phyloP scores from a whole-genome alignment of 2,329 filamentous ascomycete genomes.

The Alternaria gaisen region DNA sequence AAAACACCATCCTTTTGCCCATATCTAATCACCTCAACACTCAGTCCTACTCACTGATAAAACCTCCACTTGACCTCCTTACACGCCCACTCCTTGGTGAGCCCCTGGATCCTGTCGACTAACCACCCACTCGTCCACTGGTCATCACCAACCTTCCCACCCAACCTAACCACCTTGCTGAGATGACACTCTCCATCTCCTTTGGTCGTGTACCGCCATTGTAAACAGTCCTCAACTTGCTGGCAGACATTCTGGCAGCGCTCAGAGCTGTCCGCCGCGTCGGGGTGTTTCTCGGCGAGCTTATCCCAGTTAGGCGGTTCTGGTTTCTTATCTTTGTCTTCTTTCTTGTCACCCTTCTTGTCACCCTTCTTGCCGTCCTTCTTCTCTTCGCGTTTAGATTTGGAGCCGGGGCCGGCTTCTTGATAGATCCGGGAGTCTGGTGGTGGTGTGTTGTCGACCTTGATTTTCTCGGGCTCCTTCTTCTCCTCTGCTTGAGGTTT shows the following conservation, averaged over 20 bases:
- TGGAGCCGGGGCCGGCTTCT: neutral
- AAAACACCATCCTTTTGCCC: neutral
- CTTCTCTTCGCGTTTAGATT: constrained; percentile 4
- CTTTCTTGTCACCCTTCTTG: constrained; percentile 6
- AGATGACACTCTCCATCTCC: constrained; percentile 46
- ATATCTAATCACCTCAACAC: neutral
- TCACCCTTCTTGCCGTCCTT: neutral
- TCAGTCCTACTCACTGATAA: constrained; percentile 22
- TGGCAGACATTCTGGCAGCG: constrained; percentile 43
- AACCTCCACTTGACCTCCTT: constrained; percentile 42
- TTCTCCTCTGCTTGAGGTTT: neutral
- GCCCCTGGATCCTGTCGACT: constrained; percentile 38
- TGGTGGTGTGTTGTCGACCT: neutral
- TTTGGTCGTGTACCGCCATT: constrained; percentile 44
- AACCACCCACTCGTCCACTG: constrained; percentile 51
- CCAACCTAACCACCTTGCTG: constrained; percentile 43
- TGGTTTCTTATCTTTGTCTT: constrained; percentile 17
- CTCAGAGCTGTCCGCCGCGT: constrained; percentile 34
- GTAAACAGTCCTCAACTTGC: constrained; percentile 44
- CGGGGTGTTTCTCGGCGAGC: constrained; percentile 26
- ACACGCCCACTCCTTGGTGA: constrained; percentile 38
- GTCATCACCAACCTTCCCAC: constrained; percentile 28
- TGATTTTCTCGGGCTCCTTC: neutral
- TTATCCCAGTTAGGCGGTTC: constrained; percentile 26
- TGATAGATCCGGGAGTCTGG: constrained; percentile 8